Evolutionary conservation across 163 green algal species (phyloP), one percentile per base, ranked within the genome.

Genomic region (Scenedesmus sp.): DNA sequence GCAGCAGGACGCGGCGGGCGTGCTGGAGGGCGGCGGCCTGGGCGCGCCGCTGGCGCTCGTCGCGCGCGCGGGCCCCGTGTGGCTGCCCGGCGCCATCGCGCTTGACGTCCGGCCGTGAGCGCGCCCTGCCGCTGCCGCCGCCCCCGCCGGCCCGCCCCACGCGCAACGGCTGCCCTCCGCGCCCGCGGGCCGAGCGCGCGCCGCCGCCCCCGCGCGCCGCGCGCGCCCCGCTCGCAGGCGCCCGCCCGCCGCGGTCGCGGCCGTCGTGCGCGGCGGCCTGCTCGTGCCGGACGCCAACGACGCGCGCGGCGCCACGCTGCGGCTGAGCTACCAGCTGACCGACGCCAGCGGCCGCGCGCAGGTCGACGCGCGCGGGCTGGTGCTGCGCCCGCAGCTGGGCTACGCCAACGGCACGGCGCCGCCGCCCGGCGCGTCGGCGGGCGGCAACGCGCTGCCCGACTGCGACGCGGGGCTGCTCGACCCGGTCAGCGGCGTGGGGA

Each of bases 241-340:
- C 7, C 42, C 47, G 29, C 60, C 73, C 20, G 50, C 48, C 4
- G 20, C 47, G 11, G 42, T 75, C 10, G 11, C 50, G 10, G 20
- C 62, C 0, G 24, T 75, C 4, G 34, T 75, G 1, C 63, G 65
- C 11, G 62, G 50, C 36, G 13, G 33, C 1, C 2, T 69, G 9
- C 63, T 81, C 34, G 24, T 81, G 34, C 60, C 74, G 24, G 74
- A 74, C 31, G 53, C 50, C 50, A 75, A 74, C 50, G 22, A 10
- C 18, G 14, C 48, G 31, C 62, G 39, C 10, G 74, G 74, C 17
- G 56, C 50, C 15, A 69, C 74, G 2, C 24, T 81, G 74, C 39
- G 33, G 6, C 42, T 81, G 24, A 70, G 34, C 15, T 81, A 70
- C 51, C 74, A 81, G 63, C 24, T 81, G 7, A 17, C 20, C 54